Conservation (phyloP, 306 rosid genomes). For the Casuarina cunninghamiana region DNA sequence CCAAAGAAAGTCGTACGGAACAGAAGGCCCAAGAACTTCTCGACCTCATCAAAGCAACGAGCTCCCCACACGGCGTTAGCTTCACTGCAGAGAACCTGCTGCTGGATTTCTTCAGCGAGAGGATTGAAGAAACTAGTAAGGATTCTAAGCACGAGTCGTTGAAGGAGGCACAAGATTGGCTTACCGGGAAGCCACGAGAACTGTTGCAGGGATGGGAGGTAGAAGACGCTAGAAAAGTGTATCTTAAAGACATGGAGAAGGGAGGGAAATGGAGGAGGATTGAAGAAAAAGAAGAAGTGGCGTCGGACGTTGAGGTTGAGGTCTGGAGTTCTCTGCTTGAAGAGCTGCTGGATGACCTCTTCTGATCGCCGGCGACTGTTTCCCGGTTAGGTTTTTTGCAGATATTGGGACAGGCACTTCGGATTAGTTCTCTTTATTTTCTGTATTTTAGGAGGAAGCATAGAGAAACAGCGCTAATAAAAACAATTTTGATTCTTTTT, state of each 20-base stretch:
- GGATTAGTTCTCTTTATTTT: neutral
- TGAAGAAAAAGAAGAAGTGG: constrained; percentile 37
- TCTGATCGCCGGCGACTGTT: neutral
- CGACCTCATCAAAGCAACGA: constrained; percentile 22
- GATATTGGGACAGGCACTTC: neutral
- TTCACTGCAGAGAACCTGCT: constrained; percentile 42
- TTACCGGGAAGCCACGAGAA: constrained; percentile 39
- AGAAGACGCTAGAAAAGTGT: constrained; percentile 32
- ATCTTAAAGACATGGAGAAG: constrained; percentile 57
- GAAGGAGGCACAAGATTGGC: constrained; percentile 58
- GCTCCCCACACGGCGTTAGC: constrained; percentile 8
- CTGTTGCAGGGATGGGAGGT: constrained; percentile 61
- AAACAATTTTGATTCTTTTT: neutral
- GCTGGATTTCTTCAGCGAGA: constrained; percentile 57
- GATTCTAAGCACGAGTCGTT: constrained; percentile 18
- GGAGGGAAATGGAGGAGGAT: constrained; percentile 45
- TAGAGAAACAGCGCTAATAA: no score
- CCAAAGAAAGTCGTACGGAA: neutral
- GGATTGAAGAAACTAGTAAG: constrained; percentile 16
- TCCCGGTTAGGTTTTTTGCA: no score
- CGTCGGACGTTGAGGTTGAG: constrained; percentile 42
- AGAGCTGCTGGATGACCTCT: constrained; percentile 51
- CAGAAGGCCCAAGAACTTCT: constrained; percentile 36
- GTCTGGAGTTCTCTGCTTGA: constrained; percentile 46
- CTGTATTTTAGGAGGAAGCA: neutral